Base-by-base conservation (phyloP, 1,139 yeast genomes). In the Kodamaea alishanica region DNA sequence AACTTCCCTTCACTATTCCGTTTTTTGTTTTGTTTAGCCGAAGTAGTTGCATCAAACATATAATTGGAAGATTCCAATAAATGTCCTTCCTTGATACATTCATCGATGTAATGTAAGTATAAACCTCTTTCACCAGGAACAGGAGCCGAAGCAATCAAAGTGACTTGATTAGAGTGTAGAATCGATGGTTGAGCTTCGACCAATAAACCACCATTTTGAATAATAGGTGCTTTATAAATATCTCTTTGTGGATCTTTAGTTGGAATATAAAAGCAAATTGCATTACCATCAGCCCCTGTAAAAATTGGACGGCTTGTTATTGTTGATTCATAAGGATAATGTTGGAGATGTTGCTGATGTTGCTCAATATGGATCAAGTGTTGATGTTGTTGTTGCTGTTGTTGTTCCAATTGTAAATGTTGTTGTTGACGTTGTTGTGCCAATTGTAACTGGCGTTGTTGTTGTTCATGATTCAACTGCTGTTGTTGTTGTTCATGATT, bases 181-280 rank as follows among this genome's bases (percentile, higher is more conserved):
- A 32, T 15, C 5, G 26, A 32, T 9, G 32, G 32, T 15, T 34
- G 32, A 7, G 42, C 51, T 35, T 57, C 63, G 8, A 60, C 54
- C 4, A 63, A 49, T 10, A 52, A 42, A 1, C 73, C 73, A 7
- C 73, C 73, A 47, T 64, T 45, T n/a, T 41, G 42, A 26, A 49
- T 55, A 25, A 67, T 62, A 29, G 56, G 38, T 4, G 45, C 42
- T 24, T 46, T 49, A 40, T 55, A 61, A 26, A 52, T 48, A 9
- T 50, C 44, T 29, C 59, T 46, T 9, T 51, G 45, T 5, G 59
- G 55, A 34, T 60, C 67, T 24, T 44, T 46, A 8, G 34, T 32
- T 3, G 60, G 58, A 27, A 63, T 54, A 32, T 48, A 54, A 38
- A 63, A 62, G 11, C 51, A 38, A 44, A 62, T 40, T 23, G 64